Base-by-base conservation (phyloP, 495 filamentous ascomycete species). In the Thozetella sp. region DNA sequence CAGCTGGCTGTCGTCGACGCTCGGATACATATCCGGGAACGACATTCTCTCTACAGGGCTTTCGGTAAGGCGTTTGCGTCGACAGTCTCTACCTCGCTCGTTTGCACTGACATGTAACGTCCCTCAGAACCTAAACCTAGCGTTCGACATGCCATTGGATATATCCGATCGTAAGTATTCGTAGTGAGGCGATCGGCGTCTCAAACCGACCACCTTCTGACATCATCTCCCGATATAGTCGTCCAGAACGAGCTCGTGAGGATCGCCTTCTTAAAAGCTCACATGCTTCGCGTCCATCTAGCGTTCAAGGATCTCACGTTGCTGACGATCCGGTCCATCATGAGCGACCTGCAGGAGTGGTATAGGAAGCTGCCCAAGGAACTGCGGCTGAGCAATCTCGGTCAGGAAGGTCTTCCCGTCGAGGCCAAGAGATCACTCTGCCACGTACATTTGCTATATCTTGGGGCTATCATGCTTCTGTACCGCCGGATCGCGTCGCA, bases 231-330 rank as follows among this genome's bases (percentile, higher is more conserved):
- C n/a, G n/a, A n/a, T n/a, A n/a, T n/a, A 57, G 67, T 68, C 13
- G 63, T 72, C 6, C 71, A 72, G 45, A 59, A 60, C 0, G 69
- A 74, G 51, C 64, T 74, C 62, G 67, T 66, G 25, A 70, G 67
- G 22, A 72, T 74, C 20, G 61, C 59, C 3, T 51, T 72, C 10
- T 59, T 72, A 15, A 64, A 72, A 25, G 67, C 69, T 17, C 57
- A 66, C 22, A 66, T 74, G 27, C 55, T 72, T 1, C 64, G 63
- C 27, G 65, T 60, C 45, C 65, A 70, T 27, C 63, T 74, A 4
- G 62, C 64, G 15, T 55, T 59, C 22, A 61, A 63, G 37, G 65
- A 72, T 12, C 63, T 71, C 12, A 67, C 67, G 0, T 9, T 26
- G 1, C 25, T 46, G 3, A 55, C 62, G 2, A 59, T 67, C 30